phyloP scores from a whole-genome alignment of 192 early-diverging fungal genomes.

The Linderina pennispora region DNA sequence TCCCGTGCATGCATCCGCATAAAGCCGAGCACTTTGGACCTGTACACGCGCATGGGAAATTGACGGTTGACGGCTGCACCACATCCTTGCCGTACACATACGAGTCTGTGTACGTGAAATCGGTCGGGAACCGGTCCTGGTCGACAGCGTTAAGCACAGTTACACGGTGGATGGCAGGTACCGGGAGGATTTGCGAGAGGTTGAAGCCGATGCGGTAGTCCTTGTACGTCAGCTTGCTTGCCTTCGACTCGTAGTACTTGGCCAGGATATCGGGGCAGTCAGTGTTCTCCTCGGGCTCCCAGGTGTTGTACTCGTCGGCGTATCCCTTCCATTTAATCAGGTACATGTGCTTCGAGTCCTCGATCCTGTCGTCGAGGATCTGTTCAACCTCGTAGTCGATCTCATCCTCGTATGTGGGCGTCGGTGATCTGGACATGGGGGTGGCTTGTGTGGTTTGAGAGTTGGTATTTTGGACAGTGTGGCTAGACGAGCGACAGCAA shows the following conservation, averaged over 20 bases:
- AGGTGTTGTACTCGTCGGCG: constrained; percentile 6
- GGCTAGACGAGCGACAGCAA: too few relatives aligned
- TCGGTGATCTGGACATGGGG: not conserved
- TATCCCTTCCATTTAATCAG: constrained; percentile 19
- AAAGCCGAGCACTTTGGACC: constrained; percentile 6
- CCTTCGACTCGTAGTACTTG: constrained; percentile 8
- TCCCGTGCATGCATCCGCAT: constrained; percentile 39
- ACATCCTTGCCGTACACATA: constrained; percentile 26
- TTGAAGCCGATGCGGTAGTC: constrained; percentile 14
- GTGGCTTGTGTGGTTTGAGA: not conserved
- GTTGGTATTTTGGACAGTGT: too few relatives aligned
- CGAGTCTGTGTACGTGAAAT: constrained; percentile 32
- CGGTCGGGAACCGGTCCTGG: constrained; percentile 5
- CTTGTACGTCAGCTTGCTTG: not conserved
- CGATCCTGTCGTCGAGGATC: constrained; percentile 22
- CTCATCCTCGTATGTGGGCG: not conserved
- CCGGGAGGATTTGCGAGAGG: constrained; percentile 3
- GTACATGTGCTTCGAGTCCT: constrained; percentile 11
- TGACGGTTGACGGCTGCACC: constrained; percentile 25
- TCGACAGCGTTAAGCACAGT: constrained; percentile 37
- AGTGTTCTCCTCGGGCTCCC: constrained; percentile 18
- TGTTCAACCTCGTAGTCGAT: constrained; percentile 22
- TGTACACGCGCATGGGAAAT: constrained; percentile 39
- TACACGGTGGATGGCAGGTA: constrained; percentile 21
- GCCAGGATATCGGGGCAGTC: constrained; percentile 13